These are phyloP conservation scores for Colletotrichum liriopes DNA, from an alignment of 2,329 filamentous ascomycete species.

Conservation along the genomic window DNA sequence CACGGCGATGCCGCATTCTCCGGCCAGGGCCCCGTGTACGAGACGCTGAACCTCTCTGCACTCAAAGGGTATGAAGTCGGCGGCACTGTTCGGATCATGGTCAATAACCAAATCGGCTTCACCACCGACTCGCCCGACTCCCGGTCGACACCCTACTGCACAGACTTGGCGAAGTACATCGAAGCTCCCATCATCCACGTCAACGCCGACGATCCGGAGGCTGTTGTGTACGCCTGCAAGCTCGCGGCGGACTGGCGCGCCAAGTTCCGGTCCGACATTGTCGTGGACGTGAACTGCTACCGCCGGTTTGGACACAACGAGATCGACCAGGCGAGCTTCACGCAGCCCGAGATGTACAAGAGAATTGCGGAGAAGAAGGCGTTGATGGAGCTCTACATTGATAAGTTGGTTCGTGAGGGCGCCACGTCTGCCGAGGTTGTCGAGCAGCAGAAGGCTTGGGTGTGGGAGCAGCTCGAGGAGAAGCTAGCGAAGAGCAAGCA, in stretches of 20 bases:
- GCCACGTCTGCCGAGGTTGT: slow-evolving; percentile 97
- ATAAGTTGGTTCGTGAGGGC: slow-evolving; percentile 90
- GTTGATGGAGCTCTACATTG: slow-evolving; percentile 90
- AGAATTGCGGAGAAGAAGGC: slow-evolving; percentile 87
- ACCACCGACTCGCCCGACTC: slow-evolving; percentile 98
- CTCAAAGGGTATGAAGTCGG: slow-evolving; percentile 97
- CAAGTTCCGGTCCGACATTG: slow-evolving; percentile 97
- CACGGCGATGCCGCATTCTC: slow-evolving; percentile 98
- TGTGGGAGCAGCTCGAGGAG: slow-evolving; percentile 98
- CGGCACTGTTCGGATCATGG: slow-evolving; percentile 95
- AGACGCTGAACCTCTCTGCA: slow-evolving; percentile 96
- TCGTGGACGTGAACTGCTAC: slow-evolving; percentile 99
- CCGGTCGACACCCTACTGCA: slow-evolving; percentile 97
- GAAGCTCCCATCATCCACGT: slow-evolving; percentile 99
- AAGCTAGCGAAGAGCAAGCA: slow-evolving; percentile 98
- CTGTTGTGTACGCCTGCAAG: slow-evolving; percentile 97
- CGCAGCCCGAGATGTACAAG: slow-evolving; percentile 99
- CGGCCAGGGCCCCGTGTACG: slow-evolving; percentile 96
- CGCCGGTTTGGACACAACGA: slow-evolving; percentile 99
- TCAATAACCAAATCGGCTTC: slow-evolving; percentile 99
- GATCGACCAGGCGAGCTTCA: slow-evolving; percentile 99
- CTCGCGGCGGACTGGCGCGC: slow-evolving; percentile 97
- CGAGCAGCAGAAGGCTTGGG: slow-evolving; percentile 99
- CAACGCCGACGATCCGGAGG: slow-evolving; percentile 98
- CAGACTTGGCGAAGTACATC: slow-evolving; percentile 98